Percentiles rank a stretch among this genome's conserved stretches.
Evolutionary conservation across 2,329 filamentous ascomycete genomes (phyloP).

Genomic region (Paecilomyces variotii): DNA sequence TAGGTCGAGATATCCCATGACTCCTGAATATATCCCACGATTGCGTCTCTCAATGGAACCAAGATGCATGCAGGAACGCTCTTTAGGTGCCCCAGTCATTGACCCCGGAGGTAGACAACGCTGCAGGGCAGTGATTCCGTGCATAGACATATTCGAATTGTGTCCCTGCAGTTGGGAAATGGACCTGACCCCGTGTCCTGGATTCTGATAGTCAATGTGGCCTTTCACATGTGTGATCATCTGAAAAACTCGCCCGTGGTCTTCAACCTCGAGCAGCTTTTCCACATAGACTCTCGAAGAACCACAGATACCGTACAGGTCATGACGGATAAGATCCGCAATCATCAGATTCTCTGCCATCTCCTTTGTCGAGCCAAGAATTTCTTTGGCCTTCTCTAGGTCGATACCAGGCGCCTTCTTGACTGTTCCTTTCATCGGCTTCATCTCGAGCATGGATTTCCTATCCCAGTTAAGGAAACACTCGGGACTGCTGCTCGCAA

Average conservation of each 20-base stretch:
- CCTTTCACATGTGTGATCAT: slow-evolving; percentile 86
- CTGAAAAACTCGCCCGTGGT: slow-evolving; percentile 84
- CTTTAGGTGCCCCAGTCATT: slow-evolving; percentile 96
- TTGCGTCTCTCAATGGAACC: slow-evolving; percentile 55
- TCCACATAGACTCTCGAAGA: slow-evolving; percentile 65
- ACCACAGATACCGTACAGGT: slow-evolving; percentile 77
- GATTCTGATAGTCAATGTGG: slow-evolving; percentile 22
- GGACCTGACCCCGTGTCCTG: slow-evolving; percentile 23
- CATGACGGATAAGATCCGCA: slow-evolving; percentile 89
- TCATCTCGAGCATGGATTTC: slow-evolving; percentile 49
- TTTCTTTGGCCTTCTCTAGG: slow-evolving; percentile 60
- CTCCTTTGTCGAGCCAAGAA: slow-evolving; percentile 78
- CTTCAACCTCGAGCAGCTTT: slow-evolving; percentile 77
- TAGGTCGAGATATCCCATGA: slow-evolving; percentile 83
- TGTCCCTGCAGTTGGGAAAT: slow-evolving; percentile 17
- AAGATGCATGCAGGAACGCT: slow-evolving; percentile 79
- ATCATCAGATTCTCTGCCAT: slow-evolving; percentile 97
- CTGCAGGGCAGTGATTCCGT: slow-evolving; percentile 66
- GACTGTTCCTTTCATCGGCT: slow-evolving; percentile 96
- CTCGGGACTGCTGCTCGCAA: slow-evolving; percentile 80
- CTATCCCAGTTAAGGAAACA: slow-evolving; percentile 69
- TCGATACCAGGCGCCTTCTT: slow-evolving; percentile 64
- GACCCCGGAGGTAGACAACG: slow-evolving; percentile 77
- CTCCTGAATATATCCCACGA: slow-evolving; percentile 76
- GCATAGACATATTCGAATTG: slow-evolving; percentile 26